Conservation (phyloP, 805 yeast species). For the Candida pseudoglaebosa region DNA sequence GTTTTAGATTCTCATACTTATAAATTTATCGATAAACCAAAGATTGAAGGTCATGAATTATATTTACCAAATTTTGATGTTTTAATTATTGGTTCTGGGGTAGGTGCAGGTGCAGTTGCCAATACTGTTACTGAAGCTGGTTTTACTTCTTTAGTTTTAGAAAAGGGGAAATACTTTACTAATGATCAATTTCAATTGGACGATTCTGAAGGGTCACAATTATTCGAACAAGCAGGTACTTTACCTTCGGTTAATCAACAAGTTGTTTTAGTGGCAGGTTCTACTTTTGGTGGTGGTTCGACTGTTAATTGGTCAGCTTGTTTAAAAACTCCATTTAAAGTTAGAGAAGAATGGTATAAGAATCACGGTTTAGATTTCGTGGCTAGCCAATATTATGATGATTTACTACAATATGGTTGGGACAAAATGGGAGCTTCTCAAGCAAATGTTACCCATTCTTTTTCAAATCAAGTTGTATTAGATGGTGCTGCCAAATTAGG, state of each 20-base stretch:
- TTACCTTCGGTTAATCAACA: constrained; percentile 32
- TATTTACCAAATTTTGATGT: constrained; percentile 40
- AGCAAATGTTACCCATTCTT: constrained; percentile 39
- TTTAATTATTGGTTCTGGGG: constrained; percentile 49
- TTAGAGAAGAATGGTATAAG: constrained; percentile 50
- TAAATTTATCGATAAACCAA: constrained; percentile 28
- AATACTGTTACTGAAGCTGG: constrained; percentile 43
- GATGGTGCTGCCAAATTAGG: constrained; percentile 45
- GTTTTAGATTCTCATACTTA: constrained; percentile 23
- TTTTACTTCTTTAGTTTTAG: constrained; percentile 41
- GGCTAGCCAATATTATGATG: constrained; percentile 39
- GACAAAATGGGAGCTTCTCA: constrained; percentile 45
- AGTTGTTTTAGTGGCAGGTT: constrained; percentile 42
- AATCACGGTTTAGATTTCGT: constrained; percentile 44
- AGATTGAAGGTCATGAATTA: constrained; percentile 23
- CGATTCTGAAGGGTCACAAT: constrained; percentile 33
- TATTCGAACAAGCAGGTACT: constrained; percentile 40
- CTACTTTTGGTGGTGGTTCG: constrained; percentile 56
- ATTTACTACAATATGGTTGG: constrained; percentile 43
- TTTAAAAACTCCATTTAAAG: constrained; percentile 45
- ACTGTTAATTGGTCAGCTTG: constrained; percentile 58
- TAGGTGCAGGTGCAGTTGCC: constrained; percentile 53
- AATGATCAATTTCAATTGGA: constrained; percentile 31
- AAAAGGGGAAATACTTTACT: constrained; percentile 45
- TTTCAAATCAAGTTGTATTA: constrained; percentile 39